Base-by-base conservation (phyloP, 805 yeast species). In the Tetrapisispora nanseiensis region DNA sequence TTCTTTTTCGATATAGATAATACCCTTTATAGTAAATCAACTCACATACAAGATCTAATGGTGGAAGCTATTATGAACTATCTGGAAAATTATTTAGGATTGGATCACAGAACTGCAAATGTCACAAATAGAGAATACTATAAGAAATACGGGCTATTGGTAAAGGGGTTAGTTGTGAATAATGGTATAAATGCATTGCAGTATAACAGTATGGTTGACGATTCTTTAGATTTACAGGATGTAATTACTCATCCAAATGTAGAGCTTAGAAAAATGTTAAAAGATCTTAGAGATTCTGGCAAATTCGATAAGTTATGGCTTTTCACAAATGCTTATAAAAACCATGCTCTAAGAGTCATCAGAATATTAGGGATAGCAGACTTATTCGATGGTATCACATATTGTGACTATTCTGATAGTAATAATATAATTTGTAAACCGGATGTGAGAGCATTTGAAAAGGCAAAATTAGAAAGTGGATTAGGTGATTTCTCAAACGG, bases 1-100 rank as follows among this genome's bases (percentile, higher is more conserved):
- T 84, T 89, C 62, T 86, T 78, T 61, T 89, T 89, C 54, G 97
- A 89, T 58, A 83, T 90, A 40, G 97, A 90, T 67, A 89, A 89
- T 62, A 86, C 96, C 55, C 70, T 89, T 27, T 89, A 90, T 62
- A 72, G 74, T 39, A 68, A 87, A 46, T 75, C 83, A 1, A 74
- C 82, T 20, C 70, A 71, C 57, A 81, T 90, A 51, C 87, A 81
- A 51, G 87, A 82, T 49, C 59, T 84, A 62, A 90, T 90, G 96
- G 90, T 80, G 54, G 76, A 73, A 20, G 77, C 78, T 48, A 90
- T 90, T 51, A 87, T 84, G 51, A 67, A 80, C 34, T 89, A 80
- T 63, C 84, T 90, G 66, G 79, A 77, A 49, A 70, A 71, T 40
- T 70, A 72, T 37, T 68, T 89, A 36, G 56, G 69, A 15, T 63